Evolutionary conservation across 768 basidiomycete species (phyloP).

Genomic region (Pholiota conissans): DNA sequence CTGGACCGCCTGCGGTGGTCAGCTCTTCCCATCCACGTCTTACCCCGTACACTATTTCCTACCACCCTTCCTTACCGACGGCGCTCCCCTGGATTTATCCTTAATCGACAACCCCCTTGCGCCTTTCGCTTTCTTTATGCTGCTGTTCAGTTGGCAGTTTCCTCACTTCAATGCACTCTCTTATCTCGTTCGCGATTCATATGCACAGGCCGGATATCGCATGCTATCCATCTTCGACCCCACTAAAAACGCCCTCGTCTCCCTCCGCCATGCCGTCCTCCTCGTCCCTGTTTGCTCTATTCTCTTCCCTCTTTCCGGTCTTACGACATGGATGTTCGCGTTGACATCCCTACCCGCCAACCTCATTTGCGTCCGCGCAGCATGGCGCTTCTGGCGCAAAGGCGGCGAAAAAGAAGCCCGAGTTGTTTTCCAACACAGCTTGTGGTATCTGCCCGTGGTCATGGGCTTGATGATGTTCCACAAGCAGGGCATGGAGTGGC

Average conservation of each 20-base stretch:
- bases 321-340: constrained; percentile 92
- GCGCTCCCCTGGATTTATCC: constrained; percentile 29
- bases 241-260: constrained; percentile 78
- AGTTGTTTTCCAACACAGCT: constrained; percentile 71
- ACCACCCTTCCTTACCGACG: constrained; percentile 53
- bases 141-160: constrained; percentile 97
- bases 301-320: constrained; percentile 83
- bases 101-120: constrained; percentile 79
- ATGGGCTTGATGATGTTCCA: constrained; percentile 94
- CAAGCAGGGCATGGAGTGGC: constrained; percentile 84
- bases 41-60: constrained; percentile 63
- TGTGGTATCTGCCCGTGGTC: constrained; percentile 91
- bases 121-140: constrained; percentile 75
- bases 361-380: constrained; percentile 60
- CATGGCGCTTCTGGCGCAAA: constrained; percentile 72
- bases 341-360: constrained; percentile 78
- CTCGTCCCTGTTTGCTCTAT: constrained; percentile 78
- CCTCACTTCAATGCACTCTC: constrained; percentile 97
- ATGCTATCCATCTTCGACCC: constrained; percentile 89
- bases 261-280: constrained; percentile 78
- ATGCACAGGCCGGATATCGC: constrained; percentile 89
- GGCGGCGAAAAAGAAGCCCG: constrained; percentile 80
- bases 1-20: constrained; percentile 93
- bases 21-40: constrained; percentile 61
- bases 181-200: constrained; percentile 81